Conservation (phyloP, 495 filamentous ascomycete species). For the Cairneyella variabilis region DNA sequence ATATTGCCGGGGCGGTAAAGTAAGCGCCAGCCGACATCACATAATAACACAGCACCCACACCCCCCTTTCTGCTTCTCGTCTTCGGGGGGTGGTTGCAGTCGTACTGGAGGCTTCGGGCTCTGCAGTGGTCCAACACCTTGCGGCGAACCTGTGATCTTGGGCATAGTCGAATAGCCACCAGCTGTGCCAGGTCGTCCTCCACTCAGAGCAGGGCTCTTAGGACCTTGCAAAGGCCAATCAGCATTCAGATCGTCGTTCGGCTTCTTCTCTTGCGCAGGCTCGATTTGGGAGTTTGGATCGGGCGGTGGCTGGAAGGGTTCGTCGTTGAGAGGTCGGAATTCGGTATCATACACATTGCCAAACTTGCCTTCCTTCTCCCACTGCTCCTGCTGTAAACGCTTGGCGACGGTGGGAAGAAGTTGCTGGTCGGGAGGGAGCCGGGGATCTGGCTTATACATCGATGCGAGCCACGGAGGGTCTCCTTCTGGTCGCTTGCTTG, state of each 20-base stretch:
- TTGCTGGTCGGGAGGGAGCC: slow-evolving; percentile 91
- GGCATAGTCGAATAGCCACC: slow-evolving; percentile 56
- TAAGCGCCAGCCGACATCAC: too few species aligned
- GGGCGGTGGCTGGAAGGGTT: slow-evolving; percentile 25
- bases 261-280: slow-evolving; percentile 28
- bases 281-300: slow-evolving; percentile 21
- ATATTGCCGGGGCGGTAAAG: too few species aligned
- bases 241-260: slow-evolving; percentile 18
- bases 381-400: slow-evolving; percentile 88
- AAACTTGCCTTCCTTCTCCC: slow-evolving; percentile 84
- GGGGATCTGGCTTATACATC: slow-evolving; percentile 94
- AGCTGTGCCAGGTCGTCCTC: slow-evolving; percentile 34
- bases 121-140: slow-evolving; percentile 33
- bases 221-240: slow-evolving; percentile 30
- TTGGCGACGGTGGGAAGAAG: slow-evolving; percentile 91
- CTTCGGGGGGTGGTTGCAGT: slow-evolving; percentile 22
- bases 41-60: slow-evolving; percentile 54
- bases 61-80: slow-evolving; percentile 34
- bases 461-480: slow-evolving; percentile 93
- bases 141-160: slow-evolving; percentile 42
- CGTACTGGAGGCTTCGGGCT: slow-evolving; percentile 26
- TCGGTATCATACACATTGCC: slow-evolving; percentile 79
- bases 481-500: slow-evolving; percentile 75
- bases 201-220: slow-evolving; percentile 38
- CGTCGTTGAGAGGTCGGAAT: slow-evolving; percentile 70